Conservation (phyloP, 2,329 filamentous ascomycete species). For the Teratosphaeria destructans region DNA sequence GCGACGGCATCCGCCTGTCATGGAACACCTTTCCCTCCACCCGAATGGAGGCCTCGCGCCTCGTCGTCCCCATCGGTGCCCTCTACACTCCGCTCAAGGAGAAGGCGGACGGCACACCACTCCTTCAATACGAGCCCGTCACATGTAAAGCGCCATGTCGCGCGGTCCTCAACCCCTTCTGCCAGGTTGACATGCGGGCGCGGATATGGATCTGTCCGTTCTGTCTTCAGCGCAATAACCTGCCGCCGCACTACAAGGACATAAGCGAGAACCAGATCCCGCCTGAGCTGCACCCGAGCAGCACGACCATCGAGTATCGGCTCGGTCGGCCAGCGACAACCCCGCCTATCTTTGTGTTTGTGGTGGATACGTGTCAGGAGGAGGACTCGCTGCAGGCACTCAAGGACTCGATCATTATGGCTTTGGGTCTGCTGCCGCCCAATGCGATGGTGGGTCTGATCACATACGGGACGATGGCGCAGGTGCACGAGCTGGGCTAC, state of each 20-base stretch:
- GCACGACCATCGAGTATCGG: constrained; percentile 84
- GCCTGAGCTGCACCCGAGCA: constrained; percentile 68
- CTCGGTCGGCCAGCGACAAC: constrained; percentile 73
- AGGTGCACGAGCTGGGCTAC: constrained; percentile 97
- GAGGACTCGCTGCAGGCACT: constrained; percentile 73
- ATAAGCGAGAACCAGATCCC: constrained; percentile 75
- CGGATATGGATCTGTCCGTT: constrained; percentile 85
- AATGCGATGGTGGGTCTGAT: constrained; percentile 74
- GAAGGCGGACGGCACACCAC: constrained; percentile 69
- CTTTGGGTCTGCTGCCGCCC: constrained; percentile 68
- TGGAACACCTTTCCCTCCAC: constrained; percentile 99
- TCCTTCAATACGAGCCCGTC: constrained; percentile 92
- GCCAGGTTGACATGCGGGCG: constrained; percentile 75
- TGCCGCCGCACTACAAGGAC: constrained; percentile 81
- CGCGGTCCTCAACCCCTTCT: constrained; percentile 93
- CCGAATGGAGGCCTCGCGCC: constrained; percentile 58
- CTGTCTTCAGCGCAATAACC: constrained; percentile 71
- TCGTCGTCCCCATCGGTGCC: constrained; percentile 76
- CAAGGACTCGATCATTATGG: constrained; percentile 81
- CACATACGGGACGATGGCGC: constrained; percentile 88
- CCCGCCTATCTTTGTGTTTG: constrained; percentile 76
- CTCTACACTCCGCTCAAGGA: constrained; percentile 94
- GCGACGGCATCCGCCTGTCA: constrained; percentile 88
- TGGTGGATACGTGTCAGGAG: constrained; percentile 81
- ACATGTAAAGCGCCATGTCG: constrained; percentile 94